phyloP scores from a whole-genome alignment of 495 filamentous ascomycete genomes.

The Trichoderma parareesei region DNA sequence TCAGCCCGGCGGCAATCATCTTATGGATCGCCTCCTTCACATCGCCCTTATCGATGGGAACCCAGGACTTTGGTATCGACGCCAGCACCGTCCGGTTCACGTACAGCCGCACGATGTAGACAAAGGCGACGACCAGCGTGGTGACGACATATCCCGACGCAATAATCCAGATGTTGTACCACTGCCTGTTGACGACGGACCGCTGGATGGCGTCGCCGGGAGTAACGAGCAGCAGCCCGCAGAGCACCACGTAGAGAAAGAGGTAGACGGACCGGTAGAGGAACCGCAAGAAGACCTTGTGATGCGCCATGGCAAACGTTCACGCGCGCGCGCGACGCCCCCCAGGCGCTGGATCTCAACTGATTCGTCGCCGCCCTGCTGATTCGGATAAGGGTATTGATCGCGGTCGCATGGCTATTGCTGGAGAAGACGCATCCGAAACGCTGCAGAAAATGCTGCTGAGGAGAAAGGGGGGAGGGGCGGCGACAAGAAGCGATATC shows the following conservation, averaged over 20 bases:
- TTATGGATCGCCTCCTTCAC: constrained; percentile 62
- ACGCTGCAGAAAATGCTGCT: constrained; percentile 11
- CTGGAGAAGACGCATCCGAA: not conserved
- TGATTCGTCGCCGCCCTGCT: constrained; percentile 9
- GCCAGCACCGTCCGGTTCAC: constrained; percentile 69
- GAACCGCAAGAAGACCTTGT: constrained; percentile 54
- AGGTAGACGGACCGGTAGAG: constrained; percentile 77
- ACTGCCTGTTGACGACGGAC: constrained; percentile 50
- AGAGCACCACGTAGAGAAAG: constrained; percentile 63
- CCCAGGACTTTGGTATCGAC: constrained; percentile 75
- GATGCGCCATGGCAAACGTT: constrained; percentile 22
- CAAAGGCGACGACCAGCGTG: constrained; percentile 57
- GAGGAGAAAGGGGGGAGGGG: constrained; percentile 13
- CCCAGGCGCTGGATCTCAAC: constrained; percentile 1
- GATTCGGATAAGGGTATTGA: constrained; percentile 1
- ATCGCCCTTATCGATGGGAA: constrained; percentile 74
- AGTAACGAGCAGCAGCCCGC: constrained; percentile 67
- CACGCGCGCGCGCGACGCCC: not conserved
- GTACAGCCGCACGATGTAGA: constrained; percentile 85
- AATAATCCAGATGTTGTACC: constrained; percentile 80
- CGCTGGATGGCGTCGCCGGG: constrained; percentile 81
- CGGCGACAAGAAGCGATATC: not conserved
- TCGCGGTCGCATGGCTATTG: constrained; percentile 10
- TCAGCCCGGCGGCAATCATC: constrained; percentile 62
- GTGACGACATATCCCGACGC: constrained; percentile 71